Conservation (phyloP, 805 yeast species). For the Lachancea quebecensis region DNA sequence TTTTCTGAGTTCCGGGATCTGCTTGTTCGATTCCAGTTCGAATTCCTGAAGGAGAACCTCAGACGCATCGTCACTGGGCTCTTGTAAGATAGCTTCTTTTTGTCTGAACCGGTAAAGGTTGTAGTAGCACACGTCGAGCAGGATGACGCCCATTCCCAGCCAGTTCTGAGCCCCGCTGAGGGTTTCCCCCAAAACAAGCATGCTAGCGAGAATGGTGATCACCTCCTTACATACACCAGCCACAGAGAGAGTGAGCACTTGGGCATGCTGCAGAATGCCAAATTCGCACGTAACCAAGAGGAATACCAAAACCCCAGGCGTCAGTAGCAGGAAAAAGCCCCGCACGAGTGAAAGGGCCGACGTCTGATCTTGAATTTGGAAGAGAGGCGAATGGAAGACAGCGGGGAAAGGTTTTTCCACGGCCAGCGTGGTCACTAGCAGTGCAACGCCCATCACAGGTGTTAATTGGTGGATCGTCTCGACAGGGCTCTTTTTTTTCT, state of each 20-base stretch:
- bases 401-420: conserved; percentile 54
- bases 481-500: conserved; percentile 50
- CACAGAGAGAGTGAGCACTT: conserved; percentile 77
- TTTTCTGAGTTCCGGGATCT: not conserved
- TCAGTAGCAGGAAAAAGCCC: conserved; percentile 52
- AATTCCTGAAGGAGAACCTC: conserved; percentile 9
- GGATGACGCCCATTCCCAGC: conserved; percentile 67
- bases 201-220: conserved; percentile 65
- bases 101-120: conserved; percentile 52
- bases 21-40: conserved; percentile 6
- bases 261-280: conserved; percentile 71
- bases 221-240: conserved; percentile 93
- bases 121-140: conserved; percentile 77
- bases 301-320: conserved; percentile 86
- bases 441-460: conserved; percentile 68
- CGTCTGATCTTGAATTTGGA: conserved; percentile 12
- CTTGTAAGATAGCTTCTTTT: conserved; percentile 1
- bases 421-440: conserved; percentile 54
- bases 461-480: conserved; percentile 76
- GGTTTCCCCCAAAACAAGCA: conserved; percentile 65
- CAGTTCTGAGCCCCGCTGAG: conserved; percentile 56
- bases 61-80: conserved; percentile 6
- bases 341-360: conserved; percentile 33
- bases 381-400: conserved; percentile 20
- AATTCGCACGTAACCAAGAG: conserved; percentile 87